Evolutionary conservation across 2,329 filamentous ascomycete genomes (phyloP), one percentile per base, ranked within the genome.

Genomic region (Talaromyces sp.): DNA sequence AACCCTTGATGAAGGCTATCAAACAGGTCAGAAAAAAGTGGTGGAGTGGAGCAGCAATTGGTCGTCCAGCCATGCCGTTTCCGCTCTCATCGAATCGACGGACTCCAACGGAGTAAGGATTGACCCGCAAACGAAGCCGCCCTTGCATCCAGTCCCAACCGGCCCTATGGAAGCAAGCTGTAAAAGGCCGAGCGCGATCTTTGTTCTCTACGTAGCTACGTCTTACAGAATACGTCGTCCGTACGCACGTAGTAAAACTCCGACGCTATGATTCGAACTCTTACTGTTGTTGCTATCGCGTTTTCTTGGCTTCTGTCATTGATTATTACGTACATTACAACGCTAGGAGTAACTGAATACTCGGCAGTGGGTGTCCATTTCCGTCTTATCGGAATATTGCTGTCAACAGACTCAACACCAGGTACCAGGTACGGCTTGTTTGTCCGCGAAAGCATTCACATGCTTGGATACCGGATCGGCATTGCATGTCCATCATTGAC

Each of bases 101-200:
- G 56, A 31, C 37, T 33, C 16, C 9, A 46, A 37, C 57, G 42
- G 42, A 48, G 42, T 48, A 60, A 60, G 44, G 58, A 33, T 28
- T 60, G 58, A 48, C 33, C 58, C 58, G 58, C 58, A 60, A 52
- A 33, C 44, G 33, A 60, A 31, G 16, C 44, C 58, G 58, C 58
- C 58, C 58, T 60, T 60, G 44, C 58, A 60, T 60, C 58, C 28
- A 3, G 3, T 28, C 28, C 58, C 58, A 60, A 60, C 58, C 58
- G 58, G 57, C 31, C 57, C 58, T 52, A 59, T 59, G 57, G 57
- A 58, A 59, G 40, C 40, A 9, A 12, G 9, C 18, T 8, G 2
- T 54, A 16, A 1, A 35, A 35, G 50, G 35, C 44, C 57, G 57
- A 44, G 56, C 31, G 28, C 42, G 57, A 48, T 23, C 57, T 46